phyloP scores from a whole-genome alignment of 2,329 filamentous ascomycete genomes.

The Pyrenophora graminea region DNA sequence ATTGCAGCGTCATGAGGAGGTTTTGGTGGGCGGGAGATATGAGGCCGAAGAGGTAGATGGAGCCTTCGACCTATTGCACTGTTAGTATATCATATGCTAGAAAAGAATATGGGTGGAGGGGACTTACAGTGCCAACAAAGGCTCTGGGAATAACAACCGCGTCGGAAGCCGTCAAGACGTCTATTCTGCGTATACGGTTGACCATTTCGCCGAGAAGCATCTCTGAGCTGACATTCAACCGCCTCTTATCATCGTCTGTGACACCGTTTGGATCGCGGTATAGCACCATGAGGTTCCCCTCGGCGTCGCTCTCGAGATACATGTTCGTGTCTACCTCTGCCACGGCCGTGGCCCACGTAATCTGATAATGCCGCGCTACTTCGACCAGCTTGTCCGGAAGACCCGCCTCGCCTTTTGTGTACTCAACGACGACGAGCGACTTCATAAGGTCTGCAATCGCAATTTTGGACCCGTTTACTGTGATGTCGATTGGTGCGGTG shows the following conservation, averaged over 20 bases:
- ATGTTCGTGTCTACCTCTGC: slow-evolving; percentile 71
- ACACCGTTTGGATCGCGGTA: slow-evolving; percentile 72
- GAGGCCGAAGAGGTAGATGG: slow-evolving; percentile 84
- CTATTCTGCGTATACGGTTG: slow-evolving; percentile 79
- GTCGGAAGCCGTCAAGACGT: slow-evolving; percentile 66
- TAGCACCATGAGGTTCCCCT: slow-evolving; percentile 86
- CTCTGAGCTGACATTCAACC: slow-evolving; percentile 76
- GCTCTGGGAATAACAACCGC: slow-evolving; percentile 78
- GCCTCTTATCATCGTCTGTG: slow-evolving; percentile 71
- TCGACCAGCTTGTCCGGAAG: slow-evolving; percentile 69
- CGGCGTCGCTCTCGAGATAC: slow-evolving; percentile 82
- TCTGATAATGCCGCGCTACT: slow-evolving; percentile 78
- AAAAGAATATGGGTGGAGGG: neutral
- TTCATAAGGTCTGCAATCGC: slow-evolving; percentile 94
- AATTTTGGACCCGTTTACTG: slow-evolving; percentile 73
- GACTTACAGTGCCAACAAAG: slow-evolving; percentile 82
- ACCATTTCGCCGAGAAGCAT: slow-evolving; percentile 91
- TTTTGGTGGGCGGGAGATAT: slow-evolving; percentile 75
- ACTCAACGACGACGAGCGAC: slow-evolving; percentile 79
- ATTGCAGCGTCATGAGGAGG: slow-evolving; percentile 80
- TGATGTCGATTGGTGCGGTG: slow-evolving; percentile 81
- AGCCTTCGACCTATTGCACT: slow-evolving; percentile 73
- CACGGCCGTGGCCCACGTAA: slow-evolving; percentile 80
- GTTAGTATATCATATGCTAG: slow-evolving; percentile 12
- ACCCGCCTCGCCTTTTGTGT: slow-evolving; percentile 61